phyloP scores from a whole-genome alignment of 106 monocot species.

The Allium fistulosum region DNA sequence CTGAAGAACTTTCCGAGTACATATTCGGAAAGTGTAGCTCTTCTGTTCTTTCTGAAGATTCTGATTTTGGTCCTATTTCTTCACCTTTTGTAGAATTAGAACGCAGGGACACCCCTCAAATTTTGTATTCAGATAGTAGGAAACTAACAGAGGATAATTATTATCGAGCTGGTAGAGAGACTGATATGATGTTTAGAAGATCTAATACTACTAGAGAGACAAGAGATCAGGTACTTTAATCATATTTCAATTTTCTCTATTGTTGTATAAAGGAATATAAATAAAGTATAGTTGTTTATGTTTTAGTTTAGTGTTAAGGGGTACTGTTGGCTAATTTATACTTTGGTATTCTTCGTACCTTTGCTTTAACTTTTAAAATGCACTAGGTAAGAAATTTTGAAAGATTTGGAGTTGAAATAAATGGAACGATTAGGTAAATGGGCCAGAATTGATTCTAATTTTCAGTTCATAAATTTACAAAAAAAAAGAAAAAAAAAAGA shows the following conservation, averaged over 20 bases:
- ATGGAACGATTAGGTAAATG: too few relatives aligned
- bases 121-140: slow-evolving; percentile 44
- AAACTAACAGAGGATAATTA: slow-evolving; percentile 17
- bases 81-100: slow-evolving; percentile 4
- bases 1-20: slow-evolving; percentile 26
- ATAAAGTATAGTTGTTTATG: neutral
- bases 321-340: too few relatives aligned
- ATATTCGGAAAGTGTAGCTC: slow-evolving; percentile 14
- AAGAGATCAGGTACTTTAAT: slow-evolving; percentile 16
- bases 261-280: slow-evolving; percentile 5
- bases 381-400: too few relatives aligned
- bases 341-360: too few relatives aligned
- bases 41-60: slow-evolving; percentile 16
- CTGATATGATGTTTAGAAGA: slow-evolving; percentile 13
- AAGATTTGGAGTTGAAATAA: too few relatives aligned
- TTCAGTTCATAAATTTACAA: too few relatives aligned
- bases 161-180: slow-evolving; percentile 10
- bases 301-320: too few relatives aligned
- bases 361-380: too few relatives aligned
- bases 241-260: neutral
- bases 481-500: too few relatives aligned
- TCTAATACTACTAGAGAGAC: slow-evolving; percentile 8
- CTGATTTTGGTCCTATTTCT: slow-evolving; percentile 8
- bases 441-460: too few relatives aligned
- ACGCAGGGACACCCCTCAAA: slow-evolving; percentile 7